phyloP scores from a whole-genome alignment of 1,284 basidiomycete genomes.

The Takashimella tepidaria region DNA sequence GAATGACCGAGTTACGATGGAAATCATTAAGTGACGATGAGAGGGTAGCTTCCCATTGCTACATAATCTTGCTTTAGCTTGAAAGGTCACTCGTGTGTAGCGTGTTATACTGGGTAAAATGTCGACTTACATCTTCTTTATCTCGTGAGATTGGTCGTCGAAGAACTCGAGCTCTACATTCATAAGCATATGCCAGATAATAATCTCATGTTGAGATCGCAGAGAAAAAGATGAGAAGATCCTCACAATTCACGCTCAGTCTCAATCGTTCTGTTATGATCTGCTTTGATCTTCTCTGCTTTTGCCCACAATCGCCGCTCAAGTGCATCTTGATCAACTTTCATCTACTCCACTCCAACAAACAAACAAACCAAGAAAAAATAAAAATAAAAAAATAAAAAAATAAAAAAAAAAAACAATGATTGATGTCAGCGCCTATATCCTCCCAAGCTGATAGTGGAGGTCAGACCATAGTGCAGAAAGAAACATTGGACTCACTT shows the following conservation, averaged over 20 bases:
- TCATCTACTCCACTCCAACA: too few species aligned
- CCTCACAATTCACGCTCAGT: conserved; percentile 37
- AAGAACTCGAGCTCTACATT: conserved; percentile 29
- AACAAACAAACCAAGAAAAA: too few species aligned
- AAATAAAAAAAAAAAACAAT: too few species aligned
- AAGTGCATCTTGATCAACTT: conserved; percentile 39
- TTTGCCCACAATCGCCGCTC: conserved; percentile 41
- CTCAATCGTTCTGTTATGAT: conserved; percentile 25
- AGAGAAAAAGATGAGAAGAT: background rate
- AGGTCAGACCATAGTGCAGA: too few species aligned
- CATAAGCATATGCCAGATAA: background rate
- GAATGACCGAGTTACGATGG: conserved; percentile 26
- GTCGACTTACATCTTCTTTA: conserved; percentile 29
- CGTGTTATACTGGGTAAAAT: too few species aligned
- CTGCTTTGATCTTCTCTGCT: conserved; percentile 39
- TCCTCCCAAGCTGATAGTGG: too few species aligned
- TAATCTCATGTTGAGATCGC: background rate
- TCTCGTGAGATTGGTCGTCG: conserved; percentile 26
- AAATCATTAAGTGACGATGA: conserved; percentile 18
- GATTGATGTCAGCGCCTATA: too few species aligned
- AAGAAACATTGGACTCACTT: conserved; percentile 29
- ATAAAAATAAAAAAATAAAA: too few species aligned
- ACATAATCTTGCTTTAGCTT: background rate
- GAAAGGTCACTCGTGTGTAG: too few species aligned
- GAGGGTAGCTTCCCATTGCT: conserved; percentile 29